Conservation (phyloP, 176 grass and related monocot genomes). For the Panicum miliaceum region DNA sequence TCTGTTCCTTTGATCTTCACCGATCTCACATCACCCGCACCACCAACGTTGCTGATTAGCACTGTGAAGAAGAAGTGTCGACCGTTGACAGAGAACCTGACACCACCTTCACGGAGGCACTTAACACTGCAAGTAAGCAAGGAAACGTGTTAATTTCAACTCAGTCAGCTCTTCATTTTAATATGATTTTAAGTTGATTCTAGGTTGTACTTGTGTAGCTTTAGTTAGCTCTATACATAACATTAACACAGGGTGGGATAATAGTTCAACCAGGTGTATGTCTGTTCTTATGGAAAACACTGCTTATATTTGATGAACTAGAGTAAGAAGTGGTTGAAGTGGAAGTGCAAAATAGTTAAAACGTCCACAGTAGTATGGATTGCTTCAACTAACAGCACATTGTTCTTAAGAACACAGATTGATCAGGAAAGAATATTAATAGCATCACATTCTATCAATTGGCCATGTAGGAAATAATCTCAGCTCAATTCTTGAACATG, state of each 20-base stretch:
- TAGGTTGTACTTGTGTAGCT: not conserved
- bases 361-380: not conserved
- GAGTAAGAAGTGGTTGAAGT: not conserved
- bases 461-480: not conserved
- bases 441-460: not conserved
- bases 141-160: slow-evolving; percentile 25
- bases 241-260: not conserved
- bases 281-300: slow-evolving; percentile 16
- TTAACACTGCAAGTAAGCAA: slow-evolving; percentile 68
- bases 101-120: slow-evolving; percentile 80
- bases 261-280: not conserved
- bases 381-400: not conserved
- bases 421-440: not conserved
- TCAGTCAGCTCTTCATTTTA: not conserved
- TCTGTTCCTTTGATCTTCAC: slow-evolving; percentile 87
- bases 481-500: not conserved
- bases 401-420: slow-evolving; percentile 11
- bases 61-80: slow-evolving; percentile 74
- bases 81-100: slow-evolving; percentile 71
- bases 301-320: not conserved
- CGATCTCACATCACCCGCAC: slow-evolving; percentile 74
- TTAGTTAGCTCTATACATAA: not conserved
- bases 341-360: not conserved
- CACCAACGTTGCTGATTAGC: slow-evolving; percentile 92
- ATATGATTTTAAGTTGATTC: not conserved